These are phyloP conservation scores for Raphidocelis subcapitata DNA, from an alignment of 139 green algal species.

Conservation along the genomic window DNA sequence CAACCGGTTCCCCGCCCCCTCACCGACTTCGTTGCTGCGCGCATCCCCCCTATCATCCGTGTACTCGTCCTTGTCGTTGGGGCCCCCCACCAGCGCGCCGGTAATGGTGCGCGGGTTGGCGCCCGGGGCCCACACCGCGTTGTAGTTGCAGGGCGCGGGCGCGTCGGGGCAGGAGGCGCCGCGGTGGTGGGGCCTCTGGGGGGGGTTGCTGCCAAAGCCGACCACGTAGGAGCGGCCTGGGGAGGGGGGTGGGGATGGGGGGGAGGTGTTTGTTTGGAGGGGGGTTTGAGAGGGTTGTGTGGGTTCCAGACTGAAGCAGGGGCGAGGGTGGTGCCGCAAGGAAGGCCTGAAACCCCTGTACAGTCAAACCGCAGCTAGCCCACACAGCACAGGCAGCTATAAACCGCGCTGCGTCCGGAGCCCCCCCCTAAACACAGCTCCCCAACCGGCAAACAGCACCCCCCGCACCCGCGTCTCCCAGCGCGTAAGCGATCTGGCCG, in stretches of 20 bases:
- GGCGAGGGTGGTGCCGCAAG: slow-evolving; percentile 8
- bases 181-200: slow-evolving; percentile 28
- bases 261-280: slow-evolving; percentile 22
- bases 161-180: slow-evolving; percentile 12
- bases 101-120: slow-evolving; percentile 55
- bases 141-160: slow-evolving; percentile 9
- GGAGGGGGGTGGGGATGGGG: slow-evolving; percentile 34
- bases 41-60: slow-evolving; percentile 19
- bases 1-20: too few relatives aligned
- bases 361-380: background rate
- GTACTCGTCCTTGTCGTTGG: slow-evolving; percentile 34
- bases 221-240: slow-evolving; percentile 30
- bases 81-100: slow-evolving; percentile 66
- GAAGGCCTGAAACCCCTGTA: background rate
- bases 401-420: too few relatives aligned
- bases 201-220: slow-evolving; percentile 28
- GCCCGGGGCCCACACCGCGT: slow-evolving; percentile 23
- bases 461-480: too few relatives aligned
- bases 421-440: too few relatives aligned
- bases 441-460: too few relatives aligned
- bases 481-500: too few relatives aligned
- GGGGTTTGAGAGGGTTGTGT: background rate
- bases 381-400: too few relatives aligned
- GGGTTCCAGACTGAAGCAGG: background rate
- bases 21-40: slow-evolving; percentile 40